Conservation (phyloP, 2,329 filamentous ascomycete species). For the Piedraia hortae region DNA sequence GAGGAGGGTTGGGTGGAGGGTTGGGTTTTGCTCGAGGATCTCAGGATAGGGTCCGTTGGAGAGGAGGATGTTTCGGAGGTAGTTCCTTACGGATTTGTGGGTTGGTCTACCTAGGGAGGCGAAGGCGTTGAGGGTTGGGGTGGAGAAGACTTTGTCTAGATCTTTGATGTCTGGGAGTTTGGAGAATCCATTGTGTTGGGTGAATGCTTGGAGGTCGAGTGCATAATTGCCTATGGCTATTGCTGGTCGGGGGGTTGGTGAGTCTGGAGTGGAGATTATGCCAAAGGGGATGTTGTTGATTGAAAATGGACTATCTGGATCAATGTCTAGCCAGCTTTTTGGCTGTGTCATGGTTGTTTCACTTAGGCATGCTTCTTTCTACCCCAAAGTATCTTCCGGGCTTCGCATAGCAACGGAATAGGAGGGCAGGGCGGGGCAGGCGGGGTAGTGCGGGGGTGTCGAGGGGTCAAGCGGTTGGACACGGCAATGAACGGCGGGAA, state of each 20-base stretch:
- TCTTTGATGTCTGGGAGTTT: constrained; percentile 28
- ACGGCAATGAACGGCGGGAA: too few relatives aligned
- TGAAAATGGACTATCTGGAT: constrained; percentile 38
- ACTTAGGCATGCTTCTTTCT: too few relatives aligned
- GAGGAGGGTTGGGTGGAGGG: constrained; percentile 29
- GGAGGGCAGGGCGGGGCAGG: too few relatives aligned
- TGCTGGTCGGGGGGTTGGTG: constrained; percentile 32
- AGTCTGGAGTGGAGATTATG: constrained; percentile 38
- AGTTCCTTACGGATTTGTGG: constrained; percentile 39
- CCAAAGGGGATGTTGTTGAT: constrained; percentile 63
- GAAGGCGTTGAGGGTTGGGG: constrained; percentile 43
- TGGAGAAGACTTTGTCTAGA: constrained; percentile 32
- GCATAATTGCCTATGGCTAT: constrained; percentile 46
- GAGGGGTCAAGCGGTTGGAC: too few relatives aligned
- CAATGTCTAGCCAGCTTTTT: constrained; percentile 31
- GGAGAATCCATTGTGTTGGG: constrained; percentile 30
- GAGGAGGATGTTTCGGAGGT: constrained; percentile 39
- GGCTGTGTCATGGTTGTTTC: constrained; percentile 10
- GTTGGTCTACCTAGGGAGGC: constrained; percentile 40
- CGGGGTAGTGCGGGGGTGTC: too few relatives aligned
- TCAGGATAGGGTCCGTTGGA: constrained; percentile 30
- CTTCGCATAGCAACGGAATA: too few relatives aligned
- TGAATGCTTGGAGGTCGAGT: constrained; percentile 38
- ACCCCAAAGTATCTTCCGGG: too few relatives aligned
- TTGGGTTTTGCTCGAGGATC: constrained; percentile 33